These are phyloP conservation scores for Pulicaria dysenterica DNA, from an alignment of 129 eudicot genomes.

Conservation along the genomic window DNA sequence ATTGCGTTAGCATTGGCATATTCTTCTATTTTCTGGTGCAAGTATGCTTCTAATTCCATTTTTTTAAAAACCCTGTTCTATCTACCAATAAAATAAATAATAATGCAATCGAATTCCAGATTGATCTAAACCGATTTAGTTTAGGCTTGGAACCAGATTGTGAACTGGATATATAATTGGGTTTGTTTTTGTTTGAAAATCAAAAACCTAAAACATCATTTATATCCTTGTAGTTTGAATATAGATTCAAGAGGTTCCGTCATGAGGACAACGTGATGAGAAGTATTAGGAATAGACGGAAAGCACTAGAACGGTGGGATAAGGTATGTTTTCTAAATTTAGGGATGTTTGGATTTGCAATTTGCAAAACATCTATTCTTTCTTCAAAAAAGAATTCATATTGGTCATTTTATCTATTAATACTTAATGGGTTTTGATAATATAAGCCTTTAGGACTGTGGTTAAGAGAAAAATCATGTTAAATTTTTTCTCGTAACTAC, in stretches of 20 bases:
- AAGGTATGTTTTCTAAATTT: conserved; percentile 47
- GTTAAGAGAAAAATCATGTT: too few species aligned
- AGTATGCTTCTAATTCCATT: conserved; percentile 51
- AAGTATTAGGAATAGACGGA: conserved; percentile 64
- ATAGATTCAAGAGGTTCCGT: conserved; percentile 78
- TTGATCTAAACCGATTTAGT: not conserved
- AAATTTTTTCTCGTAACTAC: too few species aligned
- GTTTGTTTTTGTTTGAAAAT: not conserved
- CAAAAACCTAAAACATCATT: not conserved
- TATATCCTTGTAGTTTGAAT: conserved; percentile 58
- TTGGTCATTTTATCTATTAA: too few species aligned
- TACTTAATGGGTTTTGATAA: too few species aligned
- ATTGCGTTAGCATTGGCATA: conserved; percentile 76
- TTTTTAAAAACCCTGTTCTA: not conserved
- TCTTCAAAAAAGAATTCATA: too few species aligned
- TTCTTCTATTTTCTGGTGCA: conserved; percentile 87
- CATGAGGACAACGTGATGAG: conserved; percentile 68
- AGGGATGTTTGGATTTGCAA: not conserved
- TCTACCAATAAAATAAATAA: not conserved
- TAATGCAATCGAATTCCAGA: not conserved
- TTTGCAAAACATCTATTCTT: too few species aligned
- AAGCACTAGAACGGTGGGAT: conserved; percentile 77
- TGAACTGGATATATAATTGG: not conserved
- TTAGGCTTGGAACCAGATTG: not conserved
- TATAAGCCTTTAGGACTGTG: too few species aligned